A percentile compares a stretch with the other conserved stretches of the same genome.
Evolutionary conservation across 2,329 filamentous ascomycete genomes (phyloP).

Genomic region (Ophiognomonia clavigignenti-juglandacearum): DNA sequence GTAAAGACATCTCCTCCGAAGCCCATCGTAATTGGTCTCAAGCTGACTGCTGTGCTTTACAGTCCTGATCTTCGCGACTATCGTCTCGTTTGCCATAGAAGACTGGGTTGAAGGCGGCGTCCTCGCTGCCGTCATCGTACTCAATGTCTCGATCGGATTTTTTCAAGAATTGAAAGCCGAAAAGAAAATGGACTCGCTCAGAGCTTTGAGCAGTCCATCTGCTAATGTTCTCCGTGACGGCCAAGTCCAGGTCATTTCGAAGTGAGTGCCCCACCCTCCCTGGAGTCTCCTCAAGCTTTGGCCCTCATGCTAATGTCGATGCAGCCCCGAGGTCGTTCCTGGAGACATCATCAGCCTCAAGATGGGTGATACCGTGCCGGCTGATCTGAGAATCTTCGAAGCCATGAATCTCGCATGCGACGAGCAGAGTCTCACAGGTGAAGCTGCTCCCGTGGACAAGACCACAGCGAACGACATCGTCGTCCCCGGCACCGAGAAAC

Average conservation of each 20-base stretch:
- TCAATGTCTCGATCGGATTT: conserved; percentile 67
- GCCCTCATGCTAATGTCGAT: conserved; percentile 7
- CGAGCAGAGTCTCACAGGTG: conserved; percentile 71
- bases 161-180: conserved; percentile 61
- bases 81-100: conserved; percentile 60
- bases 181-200: conserved; percentile 61
- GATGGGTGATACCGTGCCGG: conserved; percentile 71
- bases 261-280: conserved; percentile 35
- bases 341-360: conserved; percentile 65
- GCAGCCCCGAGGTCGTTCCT: conserved; percentile 59
- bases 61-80: conserved; percentile 77
- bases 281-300: neutral
- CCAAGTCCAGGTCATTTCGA: conserved; percentile 51
- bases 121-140: conserved; percentile 34
- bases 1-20: conserved; percentile 11
- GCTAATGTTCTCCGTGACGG: conserved; percentile 58
- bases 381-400: conserved; percentile 66
- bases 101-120: conserved; percentile 35
- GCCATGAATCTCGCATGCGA: conserved; percentile 77
- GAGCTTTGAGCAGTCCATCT: conserved; percentile 58
- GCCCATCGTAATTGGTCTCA: conserved; percentile 18
- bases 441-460: conserved; percentile 69
- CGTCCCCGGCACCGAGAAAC: conserved; percentile 40
- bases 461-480: conserved; percentile 45
- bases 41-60: conserved; percentile 37